These are phyloP conservation scores for Dendrothele bispora DNA, from an alignment of 768 basidiomycete species.

Conservation along the genomic window DNA sequence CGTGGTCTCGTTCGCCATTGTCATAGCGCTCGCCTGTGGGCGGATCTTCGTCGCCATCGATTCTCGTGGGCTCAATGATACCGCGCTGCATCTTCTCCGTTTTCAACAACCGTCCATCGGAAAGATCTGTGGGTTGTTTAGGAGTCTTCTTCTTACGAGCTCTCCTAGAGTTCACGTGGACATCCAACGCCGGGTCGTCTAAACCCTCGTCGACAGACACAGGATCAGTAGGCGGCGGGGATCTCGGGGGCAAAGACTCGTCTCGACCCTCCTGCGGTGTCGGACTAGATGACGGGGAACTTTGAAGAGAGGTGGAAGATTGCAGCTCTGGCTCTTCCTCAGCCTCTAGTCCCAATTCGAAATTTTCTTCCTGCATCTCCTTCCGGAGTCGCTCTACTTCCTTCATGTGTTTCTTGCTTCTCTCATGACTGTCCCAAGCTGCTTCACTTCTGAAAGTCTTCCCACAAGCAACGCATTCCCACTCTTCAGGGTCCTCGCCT, in stretches of 20 bases:
- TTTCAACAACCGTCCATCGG: conserved; percentile 15
- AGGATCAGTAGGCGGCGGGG: conserved; percentile 4
- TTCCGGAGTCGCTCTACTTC: conserved; percentile 77
- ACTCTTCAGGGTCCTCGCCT: conserved; percentile 73
- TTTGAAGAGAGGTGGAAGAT: too few species aligned
- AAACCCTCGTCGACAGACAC: conserved; percentile 7
- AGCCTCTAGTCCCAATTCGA: conserved; percentile 56
- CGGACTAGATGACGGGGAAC: conserved; percentile 9
- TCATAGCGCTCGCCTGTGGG: conserved; percentile 10
- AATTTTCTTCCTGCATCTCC: conserved; percentile 78
- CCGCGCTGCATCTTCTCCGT: conserved; percentile 18
- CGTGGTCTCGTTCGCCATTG: conserved; percentile 1
- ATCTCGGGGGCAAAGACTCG: not conserved
- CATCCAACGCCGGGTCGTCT: not conserved
- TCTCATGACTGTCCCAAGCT: conserved; percentile 94
- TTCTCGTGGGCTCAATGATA: conserved; percentile 1
- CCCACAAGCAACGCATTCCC: conserved; percentile 94
- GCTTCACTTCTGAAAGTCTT: conserved; percentile 91
- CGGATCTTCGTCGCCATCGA: too few species aligned
- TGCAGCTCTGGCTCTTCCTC: conserved; percentile 29
- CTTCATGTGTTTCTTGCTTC: conserved; percentile 91
- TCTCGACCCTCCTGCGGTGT: not conserved
- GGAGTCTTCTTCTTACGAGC: not conserved
- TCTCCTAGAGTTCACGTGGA: conserved; percentile 1
- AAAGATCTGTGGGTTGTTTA: not conserved